Percentiles rank a stretch among this genome's conserved stretches.
Evolutionary conservation across 2,329 filamentous ascomycete species (phyloP).

Genomic region (Orbilia quercus): DNA sequence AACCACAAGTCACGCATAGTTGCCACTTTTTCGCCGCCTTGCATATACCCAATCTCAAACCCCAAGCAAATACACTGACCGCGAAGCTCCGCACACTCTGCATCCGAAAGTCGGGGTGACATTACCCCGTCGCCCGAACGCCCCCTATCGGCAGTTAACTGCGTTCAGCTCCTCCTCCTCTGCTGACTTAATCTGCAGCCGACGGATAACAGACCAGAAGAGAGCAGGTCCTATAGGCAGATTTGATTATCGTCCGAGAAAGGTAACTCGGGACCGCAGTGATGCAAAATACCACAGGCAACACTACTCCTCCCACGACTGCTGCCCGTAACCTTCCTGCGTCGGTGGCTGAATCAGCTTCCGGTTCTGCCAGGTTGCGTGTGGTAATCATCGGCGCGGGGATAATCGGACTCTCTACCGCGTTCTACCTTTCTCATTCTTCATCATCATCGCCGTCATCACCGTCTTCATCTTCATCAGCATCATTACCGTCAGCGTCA

Average conservation of each 20-base stretch:
- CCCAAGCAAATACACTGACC: no score
- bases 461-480: conserved; percentile 61
- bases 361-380: conserved; percentile 3
- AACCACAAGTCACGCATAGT: no score
- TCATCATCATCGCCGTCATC: conserved; percentile 59
- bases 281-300: conserved; percentile 37
- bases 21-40: conserved; percentile 8
- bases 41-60: conserved; percentile 17
- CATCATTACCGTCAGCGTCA: conserved; percentile 22
- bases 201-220: conserved; percentile 1
- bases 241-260: conserved; percentile 19
- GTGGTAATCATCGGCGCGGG: conserved; percentile 77
- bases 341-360: background rate
- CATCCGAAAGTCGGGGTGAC: conserved; percentile 36
- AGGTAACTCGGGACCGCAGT: conserved; percentile 20
- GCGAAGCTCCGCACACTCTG: conserved; percentile 5
- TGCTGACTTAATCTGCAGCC: conserved; percentile 37
- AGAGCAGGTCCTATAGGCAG: background rate
- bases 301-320: conserved; percentile 23
- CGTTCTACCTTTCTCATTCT: conserved; percentile 73
- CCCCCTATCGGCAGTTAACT: conserved; percentile 25
- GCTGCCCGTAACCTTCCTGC: no score
- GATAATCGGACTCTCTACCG: conserved; percentile 76
- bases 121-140: conserved; percentile 39
- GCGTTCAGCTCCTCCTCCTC: conserved; percentile 7